A percentile compares a stretch with the other conserved stretches of the same genome.
Evolutionary conservation across 1,284 basidiomycete species (phyloP).

Genomic region (Papiliotrema nemorosa): DNA sequence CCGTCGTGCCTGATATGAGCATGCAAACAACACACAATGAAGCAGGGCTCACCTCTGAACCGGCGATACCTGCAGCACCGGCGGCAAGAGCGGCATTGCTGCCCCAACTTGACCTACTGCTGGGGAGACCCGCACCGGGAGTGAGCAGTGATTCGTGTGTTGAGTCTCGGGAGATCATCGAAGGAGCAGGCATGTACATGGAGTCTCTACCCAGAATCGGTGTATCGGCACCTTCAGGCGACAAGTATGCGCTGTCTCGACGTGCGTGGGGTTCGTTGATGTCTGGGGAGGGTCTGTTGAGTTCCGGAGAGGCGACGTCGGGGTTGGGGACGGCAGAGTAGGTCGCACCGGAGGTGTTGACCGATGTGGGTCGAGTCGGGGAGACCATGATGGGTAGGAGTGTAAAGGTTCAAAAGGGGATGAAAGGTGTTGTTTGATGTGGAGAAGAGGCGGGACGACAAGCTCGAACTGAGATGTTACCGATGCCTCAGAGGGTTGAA

Average conservation of each 20-base stretch:
- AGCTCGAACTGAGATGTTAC: no score
- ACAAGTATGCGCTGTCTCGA: conserved; percentile 8
- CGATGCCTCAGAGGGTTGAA: no score
- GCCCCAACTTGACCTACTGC: conserved; percentile 28
- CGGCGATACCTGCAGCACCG: conserved; percentile 11
- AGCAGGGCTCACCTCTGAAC: conserved; percentile 22
- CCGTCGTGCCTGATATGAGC: conserved; percentile 2
- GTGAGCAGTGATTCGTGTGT: conserved; percentile 21
- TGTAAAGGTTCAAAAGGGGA: no score
- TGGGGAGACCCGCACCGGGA: conserved; percentile 8
- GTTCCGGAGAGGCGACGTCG: conserved; percentile 2
- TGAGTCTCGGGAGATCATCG: conserved; percentile 40
- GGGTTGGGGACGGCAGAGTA: conserved; percentile 9
- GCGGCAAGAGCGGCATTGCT: conserved; percentile 25
- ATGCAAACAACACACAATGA: background rate
- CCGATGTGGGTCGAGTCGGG: conserved; percentile 4
- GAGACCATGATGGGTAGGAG: conserved; percentile 8
- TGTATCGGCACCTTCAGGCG: conserved; percentile 6
- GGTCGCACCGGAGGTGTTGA: conserved; percentile 5
- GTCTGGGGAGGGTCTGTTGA: conserved; percentile 5
- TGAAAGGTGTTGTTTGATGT: no score
- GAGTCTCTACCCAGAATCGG: conserved; percentile 3
- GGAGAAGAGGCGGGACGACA: no score
- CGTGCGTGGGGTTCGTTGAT: conserved; percentile 10
- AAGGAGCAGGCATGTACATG: conserved; percentile 29